phyloP scores from a whole-genome alignment of 2,329 filamentous ascomycete species.

The Orbilia blumenaviensis region DNA sequence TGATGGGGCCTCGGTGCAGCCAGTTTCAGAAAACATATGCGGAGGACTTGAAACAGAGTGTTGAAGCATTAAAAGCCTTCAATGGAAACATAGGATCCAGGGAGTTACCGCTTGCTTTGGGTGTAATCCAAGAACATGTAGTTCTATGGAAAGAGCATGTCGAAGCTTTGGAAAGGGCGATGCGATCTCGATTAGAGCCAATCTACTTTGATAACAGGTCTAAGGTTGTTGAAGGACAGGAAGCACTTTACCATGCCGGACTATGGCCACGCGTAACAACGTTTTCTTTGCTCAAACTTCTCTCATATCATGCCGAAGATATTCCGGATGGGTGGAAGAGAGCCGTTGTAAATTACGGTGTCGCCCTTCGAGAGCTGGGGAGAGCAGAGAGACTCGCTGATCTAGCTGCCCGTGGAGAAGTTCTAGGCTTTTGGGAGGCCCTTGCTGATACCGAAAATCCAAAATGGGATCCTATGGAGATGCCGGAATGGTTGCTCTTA shows the following conservation, averaged over 20 bases:
- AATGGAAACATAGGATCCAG: conserved; percentile 18
- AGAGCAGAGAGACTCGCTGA: conserved; percentile 62
- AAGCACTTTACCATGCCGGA: conserved; percentile 40
- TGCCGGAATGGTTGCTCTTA: conserved; percentile 72
- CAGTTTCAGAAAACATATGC: conserved; percentile 52
- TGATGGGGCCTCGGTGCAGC: conserved; percentile 24
- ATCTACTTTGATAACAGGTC: not conserved
- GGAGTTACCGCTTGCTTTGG: not conserved
- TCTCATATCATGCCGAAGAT: conserved; percentile 15
- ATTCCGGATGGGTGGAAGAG: conserved; percentile 60
- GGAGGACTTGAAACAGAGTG: conserved; percentile 46
- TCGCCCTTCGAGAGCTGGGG: conserved; percentile 62
- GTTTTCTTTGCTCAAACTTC: conserved; percentile 10
- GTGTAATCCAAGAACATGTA: conserved; percentile 12
- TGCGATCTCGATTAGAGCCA: conserved; percentile 31
- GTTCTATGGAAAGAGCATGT: conserved; percentile 10
- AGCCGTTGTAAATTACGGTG: conserved; percentile 62
- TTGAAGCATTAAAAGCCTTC: conserved; percentile 50
- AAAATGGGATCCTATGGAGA: conserved; percentile 68
- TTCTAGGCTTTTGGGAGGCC: conserved; percentile 58
- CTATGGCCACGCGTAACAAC: conserved; percentile 51
- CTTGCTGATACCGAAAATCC: conserved; percentile 62
- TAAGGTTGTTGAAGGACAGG: not conserved
- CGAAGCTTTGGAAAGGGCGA: not conserved
- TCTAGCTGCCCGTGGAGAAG: conserved; percentile 57